phyloP scores from a whole-genome alignment of 192 early-diverging fungal genomes.

The Coemansia asiatica region DNA sequence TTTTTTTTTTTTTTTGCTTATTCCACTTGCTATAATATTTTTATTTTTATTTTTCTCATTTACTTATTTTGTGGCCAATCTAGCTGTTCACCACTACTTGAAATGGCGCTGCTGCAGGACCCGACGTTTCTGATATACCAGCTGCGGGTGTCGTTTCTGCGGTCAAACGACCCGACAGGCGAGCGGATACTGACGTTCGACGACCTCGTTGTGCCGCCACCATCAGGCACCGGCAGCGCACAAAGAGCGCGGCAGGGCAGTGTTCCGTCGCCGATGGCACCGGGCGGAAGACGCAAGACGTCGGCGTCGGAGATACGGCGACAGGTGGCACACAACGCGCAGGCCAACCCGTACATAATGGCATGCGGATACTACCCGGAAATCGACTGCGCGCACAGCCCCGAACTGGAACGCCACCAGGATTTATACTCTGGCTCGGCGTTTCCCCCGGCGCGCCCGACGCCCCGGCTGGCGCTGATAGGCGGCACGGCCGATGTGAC shows the following conservation, averaged over 20 bases:
- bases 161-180: conserved; percentile 68
- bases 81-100: neutral
- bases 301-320: conserved; percentile 49
- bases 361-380: conserved; percentile 49
- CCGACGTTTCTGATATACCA: conserved; percentile 73
- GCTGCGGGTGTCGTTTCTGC: conserved; percentile 72
- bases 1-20: neutral
- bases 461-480: conserved; percentile 18
- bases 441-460: conserved; percentile 2
- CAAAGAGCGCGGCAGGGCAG: conserved; percentile 24
- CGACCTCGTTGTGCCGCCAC: conserved; percentile 40
- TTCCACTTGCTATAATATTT: neutral
- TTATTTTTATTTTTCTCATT: neutral
- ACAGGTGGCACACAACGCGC: conserved; percentile 41
- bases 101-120: conserved; percentile 72
- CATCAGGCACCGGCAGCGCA: neutral
- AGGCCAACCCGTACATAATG: conserved; percentile 52
- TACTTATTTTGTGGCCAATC: neutral
- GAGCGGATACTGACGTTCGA: conserved; percentile 73
- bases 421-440: neutral
- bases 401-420: conserved; percentile 27
- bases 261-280: conserved; percentile 25
- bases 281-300: conserved; percentile 38
- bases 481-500: conserved; percentile 7
- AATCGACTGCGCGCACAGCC: conserved; percentile 41